Evolutionary conservation across 176 grass and related monocot species (phyloP).

Genomic region (Urochloa ruziziensis): DNA sequence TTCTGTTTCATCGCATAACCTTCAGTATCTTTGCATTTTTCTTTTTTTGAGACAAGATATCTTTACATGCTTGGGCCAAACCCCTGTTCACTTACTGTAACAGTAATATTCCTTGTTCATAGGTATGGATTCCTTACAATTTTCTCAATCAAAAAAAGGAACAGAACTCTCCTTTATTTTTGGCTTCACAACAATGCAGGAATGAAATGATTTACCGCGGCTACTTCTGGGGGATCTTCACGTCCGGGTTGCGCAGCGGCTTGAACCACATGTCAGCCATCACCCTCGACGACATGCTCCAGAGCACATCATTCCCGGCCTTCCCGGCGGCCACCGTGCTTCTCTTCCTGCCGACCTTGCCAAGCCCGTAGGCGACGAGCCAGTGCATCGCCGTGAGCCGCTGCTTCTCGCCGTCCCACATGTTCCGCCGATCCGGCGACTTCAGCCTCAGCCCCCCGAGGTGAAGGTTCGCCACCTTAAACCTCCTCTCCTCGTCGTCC

Average conservation of each 20-base stretch:
- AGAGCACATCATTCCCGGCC: conserved; percentile 55
- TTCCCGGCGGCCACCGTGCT: background rate
- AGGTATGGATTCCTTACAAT: conserved; percentile 1
- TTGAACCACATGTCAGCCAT: conserved; percentile 99
- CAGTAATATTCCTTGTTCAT: background rate
- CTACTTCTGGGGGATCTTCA: conserved; percentile 55
- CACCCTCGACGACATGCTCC: conserved; percentile 89
- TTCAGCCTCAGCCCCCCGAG: conserved; percentile 58
- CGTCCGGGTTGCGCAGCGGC: conserved; percentile 81
- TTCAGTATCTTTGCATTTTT: too few relatives aligned
- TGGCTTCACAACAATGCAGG: background rate
- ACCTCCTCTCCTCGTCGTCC: conserved; percentile 64
- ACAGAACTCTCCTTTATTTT: background rate
- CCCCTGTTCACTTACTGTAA: background rate
- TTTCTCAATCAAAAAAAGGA: background rate
- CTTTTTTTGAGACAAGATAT: too few relatives aligned
- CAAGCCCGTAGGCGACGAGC: conserved; percentile 83
- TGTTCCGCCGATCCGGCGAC: conserved; percentile 40
- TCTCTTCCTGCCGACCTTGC: conserved; percentile 64
- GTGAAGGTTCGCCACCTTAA: conserved; percentile 77
- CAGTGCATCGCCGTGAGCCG: conserved; percentile 91
- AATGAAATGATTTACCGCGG: background rate
- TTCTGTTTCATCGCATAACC: background rate
- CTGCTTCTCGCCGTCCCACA: conserved; percentile 89
- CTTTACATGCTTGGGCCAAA: background rate